Conservation (phyloP, 2,329 filamentous ascomycete genomes). For the Colletotrichum navitas region DNA sequence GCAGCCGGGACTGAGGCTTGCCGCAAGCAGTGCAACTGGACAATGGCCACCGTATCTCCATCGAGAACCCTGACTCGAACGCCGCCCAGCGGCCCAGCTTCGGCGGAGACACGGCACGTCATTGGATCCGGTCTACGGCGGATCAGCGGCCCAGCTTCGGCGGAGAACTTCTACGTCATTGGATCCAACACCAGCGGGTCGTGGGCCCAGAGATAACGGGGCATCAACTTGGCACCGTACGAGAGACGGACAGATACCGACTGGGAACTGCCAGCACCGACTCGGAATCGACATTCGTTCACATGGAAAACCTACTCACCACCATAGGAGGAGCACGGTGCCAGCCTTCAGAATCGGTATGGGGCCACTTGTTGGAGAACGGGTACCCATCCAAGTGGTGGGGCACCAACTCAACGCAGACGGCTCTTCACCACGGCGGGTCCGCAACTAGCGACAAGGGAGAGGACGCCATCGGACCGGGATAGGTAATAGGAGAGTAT, state of each 20-base stretch:
- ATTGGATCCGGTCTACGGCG: slow-evolving; percentile 37
- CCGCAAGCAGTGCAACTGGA: neutral
- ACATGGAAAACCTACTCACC: slow-evolving; percentile 28
- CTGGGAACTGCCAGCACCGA: slow-evolving; percentile 38
- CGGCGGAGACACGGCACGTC: slow-evolving; percentile 41
- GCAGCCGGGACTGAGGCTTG: slow-evolving; percentile 6
- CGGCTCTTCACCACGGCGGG: slow-evolving; percentile 38
- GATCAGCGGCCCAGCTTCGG: slow-evolving; percentile 35
- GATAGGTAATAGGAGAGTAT: slow-evolving; percentile 28
- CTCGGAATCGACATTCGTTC: slow-evolving; percentile 21
- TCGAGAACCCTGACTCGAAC: slow-evolving; percentile 36
- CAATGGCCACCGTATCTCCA: neutral
- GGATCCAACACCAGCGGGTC: slow-evolving; percentile 35
- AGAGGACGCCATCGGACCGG: slow-evolving; percentile 38
- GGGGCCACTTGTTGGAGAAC: slow-evolving; percentile 17
- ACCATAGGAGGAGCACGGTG: slow-evolving; percentile 12
- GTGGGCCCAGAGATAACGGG: slow-evolving; percentile 35
- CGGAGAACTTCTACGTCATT: slow-evolving; percentile 41
- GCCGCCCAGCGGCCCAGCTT: slow-evolving; percentile 27
- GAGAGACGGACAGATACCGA: slow-evolving; percentile 38
- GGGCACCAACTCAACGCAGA: slow-evolving; percentile 34
- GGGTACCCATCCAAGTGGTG: slow-evolving; percentile 21
- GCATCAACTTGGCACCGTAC: slow-evolving; percentile 39
- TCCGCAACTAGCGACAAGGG: slow-evolving; percentile 35
- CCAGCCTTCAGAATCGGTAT: slow-evolving; percentile 1